Base-by-base conservation (phyloP, 2,329 filamentous ascomycete genomes). In the Xylaria sp. region DNA sequence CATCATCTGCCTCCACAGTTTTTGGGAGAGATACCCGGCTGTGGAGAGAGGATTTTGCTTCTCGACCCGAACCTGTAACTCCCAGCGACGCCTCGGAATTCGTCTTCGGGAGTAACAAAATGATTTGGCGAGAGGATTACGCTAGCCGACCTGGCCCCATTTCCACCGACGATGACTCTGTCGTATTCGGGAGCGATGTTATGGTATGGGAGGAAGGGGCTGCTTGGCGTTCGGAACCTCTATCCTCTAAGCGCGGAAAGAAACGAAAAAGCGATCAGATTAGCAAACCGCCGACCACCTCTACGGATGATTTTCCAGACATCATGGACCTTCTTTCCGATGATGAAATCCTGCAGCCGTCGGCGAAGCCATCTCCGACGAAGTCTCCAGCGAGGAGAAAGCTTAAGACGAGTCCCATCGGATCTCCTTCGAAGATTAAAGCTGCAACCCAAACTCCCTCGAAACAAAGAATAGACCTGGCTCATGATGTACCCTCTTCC, bases 191-290 rank as follows among this genome's bases (percentile, higher is more conserved):
- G n/a, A 74, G 71, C 29, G 75, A 75, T 35, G 70, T 76, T 1
- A 81, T 77, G 62, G 54, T 84, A 18, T 85, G 84, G 84, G 79
- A 79, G 2, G 82, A 84, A 55, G 81, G 82, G 21, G 79, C 78
- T 71, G 81, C 81, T 23, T 73, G 75, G 23, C 80, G 82, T 57
- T 77, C 82, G 0, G 79, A 81, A 32, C 81, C 81, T 5, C 60
- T 76, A 10, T 70, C 79, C 1, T 66, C 71, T 13, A 82, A 77
- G 53, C 80, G 81, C 54, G 79, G 79, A 21, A 86, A 83, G 76
- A 88, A 88, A 76, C 78, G 85, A 69, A 88, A 88, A 74, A 87
- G 85, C 69, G 79, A 78, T 27, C 83, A 86, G 10, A 83, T 85
- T 27, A 81, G 74, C 68, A 81, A 78, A 29, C 71, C 71, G 66